A percentile compares a stretch with the other conserved stretches of the same genome.
These are phyloP conservation scores for Pseudogymnoascus pannorum DNA, from an alignment of 2,329 filamentous ascomycete genomes.

Conservation along the genomic window DNA sequence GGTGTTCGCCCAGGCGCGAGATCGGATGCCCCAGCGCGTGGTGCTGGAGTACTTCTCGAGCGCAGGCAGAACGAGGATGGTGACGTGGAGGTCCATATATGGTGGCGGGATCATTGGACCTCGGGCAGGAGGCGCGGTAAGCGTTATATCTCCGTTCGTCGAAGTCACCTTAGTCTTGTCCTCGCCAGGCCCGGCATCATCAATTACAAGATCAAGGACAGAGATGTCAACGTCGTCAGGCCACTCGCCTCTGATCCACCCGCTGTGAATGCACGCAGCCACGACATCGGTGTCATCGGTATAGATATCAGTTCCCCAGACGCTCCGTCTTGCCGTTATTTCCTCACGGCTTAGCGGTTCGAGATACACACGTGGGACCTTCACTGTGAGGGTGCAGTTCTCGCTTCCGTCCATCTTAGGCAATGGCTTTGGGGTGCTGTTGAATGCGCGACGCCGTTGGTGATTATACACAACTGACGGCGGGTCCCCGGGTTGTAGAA, in stretches of 20 bases:
- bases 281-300: conserved; percentile 93
- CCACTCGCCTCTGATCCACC: conserved; percentile 89
- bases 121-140: conserved; percentile 47
- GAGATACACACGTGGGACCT: conserved; percentile 75
- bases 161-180: conserved; percentile 24
- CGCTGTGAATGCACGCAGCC: conserved; percentile 85
- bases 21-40: conserved; percentile 73
- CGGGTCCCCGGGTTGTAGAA: conserved; percentile 45
- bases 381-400: conserved; percentile 85
- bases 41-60: conserved; percentile 70
- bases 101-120: conserved; percentile 57
- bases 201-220: conserved; percentile 51
- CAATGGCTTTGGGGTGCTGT: conserved; percentile 59
- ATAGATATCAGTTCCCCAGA: conserved; percentile 94
- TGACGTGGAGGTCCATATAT: conserved; percentile 79
- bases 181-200: conserved; percentile 30
- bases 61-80: conserved; percentile 71
- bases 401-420: conserved; percentile 65
- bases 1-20: conserved; percentile 65
- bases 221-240: conserved; percentile 65
- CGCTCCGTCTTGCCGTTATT: conserved; percentile 68
- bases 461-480: conserved; percentile 15
- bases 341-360: conserved; percentile 65
- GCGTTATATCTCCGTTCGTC: conserved; percentile 33
- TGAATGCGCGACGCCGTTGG: conserved; percentile 45